Conservation (phyloP, 768 basidiomycete species). For the Russula virescens region DNA sequence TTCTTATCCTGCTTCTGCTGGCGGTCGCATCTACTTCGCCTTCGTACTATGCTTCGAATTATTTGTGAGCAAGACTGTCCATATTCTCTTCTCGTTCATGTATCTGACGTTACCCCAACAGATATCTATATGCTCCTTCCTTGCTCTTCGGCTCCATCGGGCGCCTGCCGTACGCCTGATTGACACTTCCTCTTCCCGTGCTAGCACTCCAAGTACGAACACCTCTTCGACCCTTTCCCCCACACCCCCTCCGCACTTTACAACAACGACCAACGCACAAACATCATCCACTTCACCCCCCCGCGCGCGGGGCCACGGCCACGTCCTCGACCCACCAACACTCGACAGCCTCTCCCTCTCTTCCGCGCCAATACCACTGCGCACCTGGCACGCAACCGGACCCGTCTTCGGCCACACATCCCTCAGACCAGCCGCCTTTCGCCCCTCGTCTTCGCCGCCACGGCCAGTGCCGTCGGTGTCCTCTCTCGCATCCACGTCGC, state of each 20-base stretch:
- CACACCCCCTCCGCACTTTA: conserved; percentile 29
- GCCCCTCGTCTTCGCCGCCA: conserved; percentile 19
- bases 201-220: conserved; percentile 21
- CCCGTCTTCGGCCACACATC: conserved; percentile 74
- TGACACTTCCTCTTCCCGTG: conserved; percentile 43
- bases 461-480: background rate
- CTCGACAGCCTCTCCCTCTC: conserved; percentile 55
- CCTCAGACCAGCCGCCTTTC: conserved; percentile 35
- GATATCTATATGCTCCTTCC: conserved; percentile 48
- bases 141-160: conserved; percentile 55
- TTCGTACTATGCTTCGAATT: conserved; percentile 47
- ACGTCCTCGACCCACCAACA: conserved; percentile 42
- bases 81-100: background rate
- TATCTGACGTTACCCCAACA: conserved; percentile 28
- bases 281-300: conserved; percentile 18
- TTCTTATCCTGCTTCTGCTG: conserved; percentile 33
- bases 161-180: conserved; percentile 70
- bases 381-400: conserved; percentile 28
- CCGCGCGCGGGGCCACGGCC: conserved; percentile 6
- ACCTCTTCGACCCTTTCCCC: conserved; percentile 38
- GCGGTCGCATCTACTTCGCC: conserved; percentile 43
- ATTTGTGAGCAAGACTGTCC: conserved; percentile 39
- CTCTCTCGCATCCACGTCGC: background rate
- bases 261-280: background rate
- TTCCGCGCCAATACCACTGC: conserved; percentile 48